Conservation (phyloP, 2,329 filamentous ascomycete species). For the Chalaropsis thielavioides region DNA sequence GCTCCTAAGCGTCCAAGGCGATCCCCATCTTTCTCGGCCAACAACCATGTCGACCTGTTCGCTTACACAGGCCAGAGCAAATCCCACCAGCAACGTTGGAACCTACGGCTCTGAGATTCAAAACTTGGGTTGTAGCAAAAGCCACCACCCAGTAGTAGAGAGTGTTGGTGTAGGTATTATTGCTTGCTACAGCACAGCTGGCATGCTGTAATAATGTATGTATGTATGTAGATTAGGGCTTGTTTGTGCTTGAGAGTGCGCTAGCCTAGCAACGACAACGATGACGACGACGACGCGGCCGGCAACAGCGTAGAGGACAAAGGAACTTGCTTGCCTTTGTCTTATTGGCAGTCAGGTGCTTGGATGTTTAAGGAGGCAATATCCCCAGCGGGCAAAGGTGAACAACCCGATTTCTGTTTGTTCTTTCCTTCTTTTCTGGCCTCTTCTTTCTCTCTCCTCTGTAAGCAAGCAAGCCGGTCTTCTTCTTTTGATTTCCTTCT, state of each 20-base stretch:
- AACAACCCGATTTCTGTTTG: not conserved
- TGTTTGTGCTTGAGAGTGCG: not conserved
- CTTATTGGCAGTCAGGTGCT: not conserved
- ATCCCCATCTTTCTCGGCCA: not conserved
- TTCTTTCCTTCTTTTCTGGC: not conserved
- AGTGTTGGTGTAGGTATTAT: too few relatives aligned
- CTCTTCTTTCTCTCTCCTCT: not conserved
- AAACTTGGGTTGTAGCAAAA: not conserved
- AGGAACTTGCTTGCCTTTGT: not conserved
- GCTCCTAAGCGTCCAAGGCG: not conserved
- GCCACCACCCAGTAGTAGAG: not conserved
- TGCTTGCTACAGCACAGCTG: not conserved
- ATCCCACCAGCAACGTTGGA: not conserved
- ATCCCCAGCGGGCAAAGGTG: not conserved
- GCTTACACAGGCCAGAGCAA: not conserved
- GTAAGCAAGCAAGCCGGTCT: slow-evolving; percentile 1
- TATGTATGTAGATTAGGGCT: too few relatives aligned
- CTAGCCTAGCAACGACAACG: not conserved
- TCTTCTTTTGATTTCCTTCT: not conserved
- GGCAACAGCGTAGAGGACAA: not conserved
- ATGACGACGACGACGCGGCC: not conserved
- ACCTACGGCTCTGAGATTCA: not conserved
- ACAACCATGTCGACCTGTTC: not conserved
- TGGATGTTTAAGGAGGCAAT: slow-evolving; percentile 7
- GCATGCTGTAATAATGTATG: too few relatives aligned